Evolutionary conservation across 2,329 filamentous ascomycete species (phyloP).

Genomic region (Monilinia laxa): DNA sequence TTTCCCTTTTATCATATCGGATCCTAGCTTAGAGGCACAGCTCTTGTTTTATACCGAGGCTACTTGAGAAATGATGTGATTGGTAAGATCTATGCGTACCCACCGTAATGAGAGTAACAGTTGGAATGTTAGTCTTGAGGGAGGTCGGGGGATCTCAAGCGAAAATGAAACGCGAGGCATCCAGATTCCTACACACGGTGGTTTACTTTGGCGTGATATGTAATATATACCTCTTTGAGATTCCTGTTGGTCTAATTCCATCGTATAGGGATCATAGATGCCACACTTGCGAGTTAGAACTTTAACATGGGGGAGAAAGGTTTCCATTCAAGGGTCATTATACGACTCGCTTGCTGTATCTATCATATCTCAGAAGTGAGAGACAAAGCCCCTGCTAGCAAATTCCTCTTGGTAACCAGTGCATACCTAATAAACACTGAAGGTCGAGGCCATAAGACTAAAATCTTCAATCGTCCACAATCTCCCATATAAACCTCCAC

Average conservation of each 20-base stretch:
- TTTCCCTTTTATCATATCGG: too few species aligned
- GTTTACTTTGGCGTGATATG: too few species aligned
- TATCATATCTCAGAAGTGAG: not conserved
- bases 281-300: not conserved
- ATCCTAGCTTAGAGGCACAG: too few species aligned
- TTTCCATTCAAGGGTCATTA: conserved; percentile 12
- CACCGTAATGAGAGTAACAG: too few species aligned
- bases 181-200: too few species aligned
- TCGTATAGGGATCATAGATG: not conserved
- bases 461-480: not conserved
- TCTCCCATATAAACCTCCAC: conserved; percentile 12
- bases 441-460: not conserved
- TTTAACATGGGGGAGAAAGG: not conserved
- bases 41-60: too few species aligned
- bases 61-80: too few species aligned
- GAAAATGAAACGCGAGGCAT: too few species aligned
- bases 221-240: too few species aligned
- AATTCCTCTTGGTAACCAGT: not conserved
- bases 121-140: too few species aligned
- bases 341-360: conserved; percentile 2
- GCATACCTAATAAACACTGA: not conserved
- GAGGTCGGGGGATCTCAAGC: too few species aligned
- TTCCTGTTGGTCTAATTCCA: not conserved
- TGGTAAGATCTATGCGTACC: too few species aligned
- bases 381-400: not conserved